Conservation (phyloP, 352 stramenopile species). For the Plasmopara viticola region DNA sequence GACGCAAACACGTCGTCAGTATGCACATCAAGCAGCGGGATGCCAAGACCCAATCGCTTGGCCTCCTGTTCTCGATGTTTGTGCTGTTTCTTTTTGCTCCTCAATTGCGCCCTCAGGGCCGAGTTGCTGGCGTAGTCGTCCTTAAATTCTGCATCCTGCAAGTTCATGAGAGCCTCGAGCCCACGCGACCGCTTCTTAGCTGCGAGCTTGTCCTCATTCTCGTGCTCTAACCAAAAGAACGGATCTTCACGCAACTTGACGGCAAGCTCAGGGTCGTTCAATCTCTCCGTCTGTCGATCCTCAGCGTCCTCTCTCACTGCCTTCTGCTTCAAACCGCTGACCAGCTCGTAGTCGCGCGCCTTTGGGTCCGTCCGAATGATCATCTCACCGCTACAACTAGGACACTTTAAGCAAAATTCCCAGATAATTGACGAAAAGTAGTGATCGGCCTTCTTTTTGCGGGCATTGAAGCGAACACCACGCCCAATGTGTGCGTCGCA, state of each 20-base stretch:
- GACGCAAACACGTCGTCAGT: constrained; percentile 49
- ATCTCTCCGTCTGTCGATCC: constrained; percentile 35
- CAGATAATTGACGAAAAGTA: constrained; percentile 92
- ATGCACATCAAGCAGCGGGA: constrained; percentile 54
- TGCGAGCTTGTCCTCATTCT: constrained; percentile 52
- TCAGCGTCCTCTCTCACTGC: constrained; percentile 29
- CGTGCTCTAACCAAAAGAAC: constrained; percentile 77
- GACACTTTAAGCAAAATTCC: constrained; percentile 93
- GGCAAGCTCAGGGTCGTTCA: constrained; percentile 52
- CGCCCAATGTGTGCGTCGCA: constrained; percentile 65
- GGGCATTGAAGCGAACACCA: constrained; percentile 95
- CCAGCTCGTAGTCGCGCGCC: constrained; percentile 82
- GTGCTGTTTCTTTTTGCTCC: constrained; percentile 48
- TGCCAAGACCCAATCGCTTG: constrained; percentile 39
- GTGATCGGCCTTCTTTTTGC: constrained; percentile 87
- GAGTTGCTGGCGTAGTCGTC: constrained; percentile 73
- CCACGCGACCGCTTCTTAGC: constrained; percentile 39
- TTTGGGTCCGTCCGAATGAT: constrained; percentile 95
- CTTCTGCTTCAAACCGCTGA: constrained; percentile 88
- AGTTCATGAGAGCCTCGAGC: constrained; percentile 44
- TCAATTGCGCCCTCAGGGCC: constrained; percentile 42
- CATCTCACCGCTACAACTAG: constrained; percentile 82
- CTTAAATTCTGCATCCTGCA: constrained; percentile 57
- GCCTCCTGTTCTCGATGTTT: constrained; percentile 36
- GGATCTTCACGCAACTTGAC: constrained; percentile 44